These are phyloP conservation scores for Hysterangium stoloniferum DNA, from an alignment of 768 basidiomycete species.

Conservation along the genomic window DNA sequence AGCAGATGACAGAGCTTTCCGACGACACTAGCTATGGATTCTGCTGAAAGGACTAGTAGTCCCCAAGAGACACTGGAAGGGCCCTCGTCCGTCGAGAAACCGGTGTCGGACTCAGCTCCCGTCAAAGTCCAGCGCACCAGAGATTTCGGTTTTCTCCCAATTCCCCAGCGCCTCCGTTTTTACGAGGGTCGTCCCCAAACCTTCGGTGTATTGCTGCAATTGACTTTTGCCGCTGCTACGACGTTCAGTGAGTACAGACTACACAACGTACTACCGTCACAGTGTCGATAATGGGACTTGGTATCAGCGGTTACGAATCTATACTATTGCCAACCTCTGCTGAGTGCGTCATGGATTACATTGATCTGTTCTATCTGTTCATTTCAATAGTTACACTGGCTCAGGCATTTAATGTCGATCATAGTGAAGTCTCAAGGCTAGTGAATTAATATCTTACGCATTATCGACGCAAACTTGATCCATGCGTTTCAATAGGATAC, in stretches of 20 bases:
- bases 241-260: conserved; percentile 40
- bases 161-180: conserved; percentile 49
- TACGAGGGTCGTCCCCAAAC: conserved; percentile 41
- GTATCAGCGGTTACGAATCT: conserved; percentile 48
- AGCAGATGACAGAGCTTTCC: too few species aligned
- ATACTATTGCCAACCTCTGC: conserved; percentile 76
- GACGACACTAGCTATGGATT: too few species aligned
- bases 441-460: conserved; percentile 8
- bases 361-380: neutral
- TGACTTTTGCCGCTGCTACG: conserved; percentile 54
- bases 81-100: too few species aligned
- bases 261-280: too few species aligned
- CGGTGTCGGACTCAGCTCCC: too few species aligned
- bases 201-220: conserved; percentile 46
- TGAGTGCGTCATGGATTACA: conserved; percentile 39
- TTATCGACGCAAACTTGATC: too few species aligned
- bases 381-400: conserved; percentile 19
- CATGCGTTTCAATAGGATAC: conserved; percentile 15
- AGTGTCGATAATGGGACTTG: neutral
- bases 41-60: too few species aligned
- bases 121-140: conserved; percentile 20
- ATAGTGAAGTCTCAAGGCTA: conserved; percentile 14
- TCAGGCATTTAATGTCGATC: conserved; percentile 16
- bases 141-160: conserved; percentile 60
- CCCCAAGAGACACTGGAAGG: too few species aligned